Base-by-base conservation (phyloP, 2,329 filamentous ascomycete genomes). In the Aciculosporium take region DNA sequence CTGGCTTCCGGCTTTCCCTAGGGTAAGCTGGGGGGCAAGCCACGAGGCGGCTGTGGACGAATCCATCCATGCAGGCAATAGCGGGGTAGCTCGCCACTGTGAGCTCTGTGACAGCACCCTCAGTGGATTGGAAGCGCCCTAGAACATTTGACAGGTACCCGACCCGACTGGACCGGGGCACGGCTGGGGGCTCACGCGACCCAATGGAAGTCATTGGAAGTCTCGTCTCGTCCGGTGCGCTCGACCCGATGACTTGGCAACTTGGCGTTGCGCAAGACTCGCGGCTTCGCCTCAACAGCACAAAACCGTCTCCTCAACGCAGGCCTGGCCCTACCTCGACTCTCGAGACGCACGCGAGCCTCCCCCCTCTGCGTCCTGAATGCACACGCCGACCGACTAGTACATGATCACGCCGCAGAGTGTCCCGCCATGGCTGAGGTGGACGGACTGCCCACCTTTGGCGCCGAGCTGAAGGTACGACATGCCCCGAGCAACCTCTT, bases 391-490 rank as follows among this genome's bases (percentile, higher is more conserved):
- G 36, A 33, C 38, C 37, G 37, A 20, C 38, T 27, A 31, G 40
- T 52, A 43, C 41, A 51, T 50, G 48, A 43, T 37, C 38, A 37
- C 45, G 32, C 37, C 41, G 21, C 24, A 20, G 30, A 40, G 13
- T 35, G 32, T 45, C 49, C 49, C 50, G 48, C 45, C 56, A 94
- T 93, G 85, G 79, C 82, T 58, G 84, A 88, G 63, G 74, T 85
- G 63, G 86, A 93, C 54, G 76, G 74, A 58, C 72, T 79, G 66
- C 85, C 85, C 57, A 84, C 84, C 54, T 94, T 98, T 64, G 91
- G 91, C 65, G 77, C 82, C 45, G 88, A 95, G 69, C 73, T 96
- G 61, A 96, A 94, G 82, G 87, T 88, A 67, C 47, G 65, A 58
- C 17, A 21, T 13, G 2, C 15, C 27, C 7, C 25, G 13, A 12